Conservation (phyloP, 306 rosid genomes). For the Pyrus bretschneideri region DNA sequence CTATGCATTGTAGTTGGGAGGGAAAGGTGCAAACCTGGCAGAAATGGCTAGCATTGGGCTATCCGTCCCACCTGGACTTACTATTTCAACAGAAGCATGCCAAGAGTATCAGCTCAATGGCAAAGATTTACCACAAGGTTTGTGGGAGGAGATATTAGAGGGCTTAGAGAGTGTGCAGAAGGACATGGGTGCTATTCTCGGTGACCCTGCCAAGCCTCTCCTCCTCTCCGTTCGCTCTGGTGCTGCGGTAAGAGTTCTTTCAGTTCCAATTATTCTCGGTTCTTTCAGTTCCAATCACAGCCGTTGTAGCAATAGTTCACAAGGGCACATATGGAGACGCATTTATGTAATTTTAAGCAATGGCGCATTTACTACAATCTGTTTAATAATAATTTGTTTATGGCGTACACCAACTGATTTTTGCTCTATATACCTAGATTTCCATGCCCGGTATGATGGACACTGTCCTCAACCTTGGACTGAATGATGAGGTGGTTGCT, state of each 20-base stretch:
- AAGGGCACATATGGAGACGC: not conserved
- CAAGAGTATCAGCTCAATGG: constrained; percentile 79
- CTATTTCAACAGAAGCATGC: constrained; percentile 94
- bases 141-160: constrained; percentile 84
- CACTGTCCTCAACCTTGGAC: constrained; percentile 96
- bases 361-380: not conserved
- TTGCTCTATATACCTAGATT: constrained; percentile 33
- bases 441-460: constrained; percentile 99
- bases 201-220: constrained; percentile 81
- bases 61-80: constrained; percentile 92
- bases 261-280: not conserved
- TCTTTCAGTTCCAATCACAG: not conserved
- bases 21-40: constrained; percentile 96
- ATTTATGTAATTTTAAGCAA: not conserved
- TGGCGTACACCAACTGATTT: not conserved
- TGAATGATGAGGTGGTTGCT: constrained; percentile 80
- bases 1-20: constrained; percentile 58
- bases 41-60: constrained; percentile 96
- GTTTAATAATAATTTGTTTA: not conserved
- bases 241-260: constrained; percentile 60
- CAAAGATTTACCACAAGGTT: constrained; percentile 46
- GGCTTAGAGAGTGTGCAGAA: constrained; percentile 56
- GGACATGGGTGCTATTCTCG: constrained; percentile 72
- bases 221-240: constrained; percentile 93
- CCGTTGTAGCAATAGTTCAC: not conserved